These are phyloP conservation scores for Zoysia pacifica DNA, from an alignment of 176 grass and related monocot genomes.

Conservation along the genomic window DNA sequence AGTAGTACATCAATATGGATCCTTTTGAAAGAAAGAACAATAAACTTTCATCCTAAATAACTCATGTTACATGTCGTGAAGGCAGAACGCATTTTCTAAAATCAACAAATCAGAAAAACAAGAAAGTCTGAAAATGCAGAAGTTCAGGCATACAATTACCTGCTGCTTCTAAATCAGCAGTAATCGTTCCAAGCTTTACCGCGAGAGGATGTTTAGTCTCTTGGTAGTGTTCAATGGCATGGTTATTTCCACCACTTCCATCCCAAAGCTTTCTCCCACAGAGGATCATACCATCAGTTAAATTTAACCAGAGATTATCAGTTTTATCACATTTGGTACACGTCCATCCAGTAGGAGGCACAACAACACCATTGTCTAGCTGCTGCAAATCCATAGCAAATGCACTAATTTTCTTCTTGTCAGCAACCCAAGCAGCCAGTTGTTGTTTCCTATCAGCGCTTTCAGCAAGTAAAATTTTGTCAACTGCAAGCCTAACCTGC, in stretches of 20 bases:
- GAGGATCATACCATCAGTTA: conserved; percentile 91
- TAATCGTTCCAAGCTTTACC: conserved; percentile 91
- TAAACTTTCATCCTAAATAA: background rate
- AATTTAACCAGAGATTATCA: conserved; percentile 98
- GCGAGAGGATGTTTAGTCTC: conserved; percentile 93
- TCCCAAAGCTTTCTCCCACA: conserved; percentile 90
- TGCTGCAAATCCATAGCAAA: conserved; percentile 84
- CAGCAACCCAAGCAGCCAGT: conserved; percentile 84
- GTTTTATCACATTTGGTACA: conserved; percentile 96
- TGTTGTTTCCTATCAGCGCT: conserved; percentile 82
- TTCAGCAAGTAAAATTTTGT: conserved; percentile 86
- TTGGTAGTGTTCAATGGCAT: conserved; percentile 86
- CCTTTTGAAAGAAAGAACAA: background rate
- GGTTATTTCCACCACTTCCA: conserved; percentile 93
- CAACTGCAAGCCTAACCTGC: conserved; percentile 88
- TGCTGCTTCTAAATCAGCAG: conserved; percentile 82
- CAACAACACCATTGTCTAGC: conserved; percentile 80
- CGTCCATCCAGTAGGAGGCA: conserved; percentile 91
- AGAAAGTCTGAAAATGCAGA: background rate
- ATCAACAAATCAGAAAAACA: background rate
- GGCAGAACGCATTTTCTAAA: background rate
- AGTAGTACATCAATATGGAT: background rate
- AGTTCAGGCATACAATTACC: conserved; percentile 73
- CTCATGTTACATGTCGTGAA: background rate
- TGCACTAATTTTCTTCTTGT: conserved; percentile 80